phyloP scores from a whole-genome alignment of 2,329 filamentous ascomycete genomes.

The Penicillium crustosum region DNA sequence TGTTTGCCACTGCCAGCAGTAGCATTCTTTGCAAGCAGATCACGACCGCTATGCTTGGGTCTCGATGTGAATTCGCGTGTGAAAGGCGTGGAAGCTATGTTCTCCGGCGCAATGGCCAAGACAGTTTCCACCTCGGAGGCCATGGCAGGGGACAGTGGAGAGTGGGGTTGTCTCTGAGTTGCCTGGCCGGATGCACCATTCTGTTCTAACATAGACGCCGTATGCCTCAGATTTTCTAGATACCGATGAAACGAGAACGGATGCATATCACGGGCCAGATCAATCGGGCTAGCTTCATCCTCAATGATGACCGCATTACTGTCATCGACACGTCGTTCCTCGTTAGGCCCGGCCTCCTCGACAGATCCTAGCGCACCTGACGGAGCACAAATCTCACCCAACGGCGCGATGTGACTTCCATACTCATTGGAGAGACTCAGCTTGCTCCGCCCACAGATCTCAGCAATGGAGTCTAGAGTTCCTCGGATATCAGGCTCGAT shows the following conservation, averaged over 20 bases:
- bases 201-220: constrained; percentile 20
- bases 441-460: constrained; percentile 62
- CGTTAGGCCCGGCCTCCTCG: constrained; percentile 44
- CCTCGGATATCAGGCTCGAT: constrained; percentile 59
- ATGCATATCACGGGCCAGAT: constrained; percentile 34
- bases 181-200: constrained; percentile 7
- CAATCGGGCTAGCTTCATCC: constrained; percentile 41
- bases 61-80: constrained; percentile 32
- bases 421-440: constrained; percentile 64
- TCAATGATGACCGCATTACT: constrained; percentile 37
- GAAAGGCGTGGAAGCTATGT: constrained; percentile 7
- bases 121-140: neutral
- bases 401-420: constrained; percentile 60
- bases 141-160: constrained; percentile 9
- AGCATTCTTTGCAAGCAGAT: constrained; percentile 30
- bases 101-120: constrained; percentile 1
- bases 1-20: constrained; percentile 12
- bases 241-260: constrained; percentile 41
- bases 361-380: constrained; percentile 41
- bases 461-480: constrained; percentile 62
- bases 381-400: constrained; percentile 55
- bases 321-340: constrained; percentile 38
- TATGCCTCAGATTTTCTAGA: constrained; percentile 35
- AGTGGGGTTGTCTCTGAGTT: constrained; percentile 14
- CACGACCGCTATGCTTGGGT: constrained; percentile 29